Base-by-base conservation (phyloP, 2,329 filamentous ascomycete genomes). In the Xylariaceae sp. region DNA sequence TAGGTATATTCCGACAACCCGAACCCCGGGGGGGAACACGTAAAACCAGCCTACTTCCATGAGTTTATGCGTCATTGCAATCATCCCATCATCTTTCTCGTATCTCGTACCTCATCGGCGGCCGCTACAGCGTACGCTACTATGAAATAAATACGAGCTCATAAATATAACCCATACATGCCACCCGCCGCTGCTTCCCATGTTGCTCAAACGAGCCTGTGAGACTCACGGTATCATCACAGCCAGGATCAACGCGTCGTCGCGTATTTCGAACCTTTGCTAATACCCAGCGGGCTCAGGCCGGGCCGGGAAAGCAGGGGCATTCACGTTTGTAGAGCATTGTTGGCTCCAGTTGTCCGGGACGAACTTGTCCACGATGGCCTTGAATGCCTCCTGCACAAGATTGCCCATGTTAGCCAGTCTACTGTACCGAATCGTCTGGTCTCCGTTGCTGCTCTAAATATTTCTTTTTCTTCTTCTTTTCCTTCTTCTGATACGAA, bases 281-380 rank as follows among this genome's bases (percentile, higher is more conserved):
- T 66, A 78, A 55, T 74, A 76, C 5, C 80, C 80, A 4, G 80
- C 76, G n/a, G 75, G 76, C 63, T 83, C 78, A 0, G 75, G 73
- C 58, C 75, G 74, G 19, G 60, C 53, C 1, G 80, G 78, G 54
- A 80, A 74, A 1, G 72, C 70, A 0, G 79, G 71, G 6, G 65
- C 70, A 29, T 70, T 68, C 19, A 73, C 60, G 57, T 79, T 77
- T 45, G 68, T 61, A n/a, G 71, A 72, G 62, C 80, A 84, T 57
- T 81, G 72, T 27, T 73, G 67, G 60, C 73, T 80, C 92, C 91
- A 97, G 69, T 91, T 80, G 55, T 75, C 75, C 0, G 94, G 94
- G 1, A 89, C 94, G 68, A 88, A 95, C 65, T 89, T 90, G 72
- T 97, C 92, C 2, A 94, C 90, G 53, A 96, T 89, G 50, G 83